A percentile compares a stretch with the other conserved stretches of the same genome.
Evolutionary conservation across 192 early-diverging fungal genomes (phyloP).

Genomic region (Linnemannia hyalina): DNA sequence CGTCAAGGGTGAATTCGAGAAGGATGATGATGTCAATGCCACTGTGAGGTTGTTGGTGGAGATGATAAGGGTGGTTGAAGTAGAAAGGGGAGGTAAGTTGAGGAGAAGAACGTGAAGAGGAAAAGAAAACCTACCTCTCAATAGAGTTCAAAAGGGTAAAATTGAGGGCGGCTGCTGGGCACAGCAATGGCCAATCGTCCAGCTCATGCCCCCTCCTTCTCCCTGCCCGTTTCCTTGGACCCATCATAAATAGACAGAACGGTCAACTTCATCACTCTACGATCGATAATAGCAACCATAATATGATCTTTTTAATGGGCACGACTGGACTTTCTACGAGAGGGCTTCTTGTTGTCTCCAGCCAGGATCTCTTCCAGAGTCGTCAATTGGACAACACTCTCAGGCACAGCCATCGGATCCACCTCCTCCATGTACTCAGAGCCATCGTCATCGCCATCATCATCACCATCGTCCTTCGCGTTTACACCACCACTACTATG

Average conservation of each 20-base stretch:
- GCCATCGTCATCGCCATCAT: neutral
- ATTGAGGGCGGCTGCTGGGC: too few species aligned
- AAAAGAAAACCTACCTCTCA: neutral
- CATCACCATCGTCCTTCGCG: neutral
- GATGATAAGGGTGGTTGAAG: too few species aligned
- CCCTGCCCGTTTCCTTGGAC: too few species aligned
- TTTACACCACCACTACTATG: neutral
- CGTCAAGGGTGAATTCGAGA: neutral
- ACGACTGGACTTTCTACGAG: slow-evolving; percentile 27
- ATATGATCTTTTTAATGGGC: neutral
- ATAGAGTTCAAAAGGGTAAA: neutral
- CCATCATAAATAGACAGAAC: too few species aligned
- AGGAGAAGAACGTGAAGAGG: neutral
- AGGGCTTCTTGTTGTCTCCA: slow-evolving; percentile 34
- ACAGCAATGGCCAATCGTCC: too few species aligned
- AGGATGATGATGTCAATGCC: neutral
- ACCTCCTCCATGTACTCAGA: neutral
- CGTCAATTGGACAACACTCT: slow-evolving; percentile 7
- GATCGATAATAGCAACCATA: neutral
- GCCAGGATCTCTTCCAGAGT: slow-evolving; percentile 40
- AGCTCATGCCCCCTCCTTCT: too few species aligned
- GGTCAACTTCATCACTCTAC: too few species aligned
- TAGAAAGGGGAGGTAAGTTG: neutral
- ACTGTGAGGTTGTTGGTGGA: too few species aligned
- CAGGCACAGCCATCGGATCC: neutral